phyloP scores from a whole-genome alignment of 495 filamentous ascomycete genomes.

The Aspergillus biplanus region DNA sequence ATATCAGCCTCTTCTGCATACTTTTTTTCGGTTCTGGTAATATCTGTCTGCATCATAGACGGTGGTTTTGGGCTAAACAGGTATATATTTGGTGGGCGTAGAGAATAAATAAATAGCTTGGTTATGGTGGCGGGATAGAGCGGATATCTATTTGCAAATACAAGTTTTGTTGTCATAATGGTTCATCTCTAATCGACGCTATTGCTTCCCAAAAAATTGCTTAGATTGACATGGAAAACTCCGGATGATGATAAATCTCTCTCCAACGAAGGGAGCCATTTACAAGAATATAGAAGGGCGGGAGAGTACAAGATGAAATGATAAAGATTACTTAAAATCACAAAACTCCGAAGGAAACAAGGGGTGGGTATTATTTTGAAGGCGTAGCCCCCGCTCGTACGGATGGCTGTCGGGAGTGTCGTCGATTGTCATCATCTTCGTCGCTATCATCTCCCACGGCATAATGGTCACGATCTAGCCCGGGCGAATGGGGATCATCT shows the following conservation, averaged over 20 bases:
- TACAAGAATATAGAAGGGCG: background rate
- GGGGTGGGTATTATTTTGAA: constrained; percentile 6
- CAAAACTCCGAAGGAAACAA: constrained; percentile 3
- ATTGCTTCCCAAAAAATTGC: background rate
- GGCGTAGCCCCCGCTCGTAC: constrained; percentile 11
- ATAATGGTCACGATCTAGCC: constrained; percentile 44
- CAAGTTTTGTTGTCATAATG: constrained; percentile 9
- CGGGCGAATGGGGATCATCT: constrained; percentile 66
- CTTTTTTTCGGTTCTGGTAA: background rate
- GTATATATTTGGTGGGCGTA: background rate
- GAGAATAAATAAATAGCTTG: background rate
- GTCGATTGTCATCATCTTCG: constrained; percentile 36
- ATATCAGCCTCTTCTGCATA: background rate
- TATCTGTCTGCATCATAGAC: background rate
- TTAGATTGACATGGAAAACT: constrained; percentile 10
- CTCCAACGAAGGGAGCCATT: background rate
- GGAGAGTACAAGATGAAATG: constrained; percentile 3
- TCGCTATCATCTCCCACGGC: constrained; percentile 49
- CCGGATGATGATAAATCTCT: background rate
- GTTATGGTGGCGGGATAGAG: background rate
- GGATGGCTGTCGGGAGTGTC: constrained; percentile 16
- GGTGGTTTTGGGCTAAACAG: background rate
- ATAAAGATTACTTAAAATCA: background rate
- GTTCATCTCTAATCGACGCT: constrained; percentile 20
- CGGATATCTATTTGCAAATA: background rate